Conservation (phyloP, 2,329 filamentous ascomycete genomes). For the Davidsoniella virescens region DNA sequence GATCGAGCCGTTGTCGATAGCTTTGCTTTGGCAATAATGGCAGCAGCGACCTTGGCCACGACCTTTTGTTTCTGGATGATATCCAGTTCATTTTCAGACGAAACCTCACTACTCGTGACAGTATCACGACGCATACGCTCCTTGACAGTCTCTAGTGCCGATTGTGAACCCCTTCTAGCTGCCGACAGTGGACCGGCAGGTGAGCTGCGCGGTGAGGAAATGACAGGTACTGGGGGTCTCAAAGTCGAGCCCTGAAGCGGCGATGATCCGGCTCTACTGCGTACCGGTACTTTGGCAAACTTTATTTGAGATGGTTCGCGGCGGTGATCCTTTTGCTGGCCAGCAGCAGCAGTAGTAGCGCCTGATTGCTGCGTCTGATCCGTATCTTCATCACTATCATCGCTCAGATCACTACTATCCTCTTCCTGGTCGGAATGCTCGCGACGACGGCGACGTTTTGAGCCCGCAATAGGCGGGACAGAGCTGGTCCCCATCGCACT, state of each 20-base stretch:
- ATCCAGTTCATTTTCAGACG: conserved; percentile 66
- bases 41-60: conserved; percentile 39
- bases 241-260: conserved; percentile 55
- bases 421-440: conserved; percentile 57
- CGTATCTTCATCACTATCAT: conserved; percentile 67
- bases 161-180: conserved; percentile 51
- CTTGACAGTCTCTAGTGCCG: conserved; percentile 52
- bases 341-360: not conserved
- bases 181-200: conserved; percentile 15
- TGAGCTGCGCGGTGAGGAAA: conserved; percentile 28
- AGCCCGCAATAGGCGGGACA: conserved; percentile 52
- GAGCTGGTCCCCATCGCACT: conserved; percentile 47
- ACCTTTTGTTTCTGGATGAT: conserved; percentile 48
- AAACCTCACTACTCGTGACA: conserved; percentile 68
- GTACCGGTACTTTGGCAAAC: conserved; percentile 88
- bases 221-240: conserved; percentile 33
- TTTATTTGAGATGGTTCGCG: conserved; percentile 77
- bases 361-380: conserved; percentile 39
- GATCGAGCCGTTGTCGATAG: conserved; percentile 21
- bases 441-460: conserved; percentile 46
- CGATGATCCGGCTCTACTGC: conserved; percentile 73
- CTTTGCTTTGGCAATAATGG: conserved; percentile 24
- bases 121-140: conserved; percentile 57
- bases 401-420: conserved; percentile 70
- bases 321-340: conserved; percentile 22